phyloP scores from a whole-genome alignment of 2,329 filamentous ascomycete species.

The Scorias spongiosa region DNA sequence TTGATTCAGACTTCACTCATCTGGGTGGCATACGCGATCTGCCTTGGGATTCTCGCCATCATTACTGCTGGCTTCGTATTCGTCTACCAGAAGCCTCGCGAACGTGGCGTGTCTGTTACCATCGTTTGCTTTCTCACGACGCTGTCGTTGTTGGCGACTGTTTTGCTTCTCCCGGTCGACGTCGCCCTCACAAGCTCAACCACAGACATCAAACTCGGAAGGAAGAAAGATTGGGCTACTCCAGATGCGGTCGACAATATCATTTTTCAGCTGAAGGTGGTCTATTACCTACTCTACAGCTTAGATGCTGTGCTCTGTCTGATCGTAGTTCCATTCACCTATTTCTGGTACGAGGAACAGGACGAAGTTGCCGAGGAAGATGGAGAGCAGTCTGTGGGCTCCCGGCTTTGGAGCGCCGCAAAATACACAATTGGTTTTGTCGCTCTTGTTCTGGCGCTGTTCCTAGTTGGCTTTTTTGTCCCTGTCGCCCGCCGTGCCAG shows the following conservation, averaged over 20 bases:
- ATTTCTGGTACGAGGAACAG: constrained; percentile 97
- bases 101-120: constrained; percentile 70
- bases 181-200: constrained; percentile 90
- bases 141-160: constrained; percentile 75
- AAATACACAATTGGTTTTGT: constrained; percentile 87
- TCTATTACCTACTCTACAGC: constrained; percentile 89
- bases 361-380: constrained; percentile 78
- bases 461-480: constrained; percentile 87
- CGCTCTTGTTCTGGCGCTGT: constrained; percentile 62
- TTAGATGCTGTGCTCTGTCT: constrained; percentile 82
- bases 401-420: constrained; percentile 65
- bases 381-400: constrained; percentile 54
- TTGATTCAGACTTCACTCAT: constrained; percentile 80
- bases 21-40: constrained; percentile 84
- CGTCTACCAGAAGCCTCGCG: constrained; percentile 77
- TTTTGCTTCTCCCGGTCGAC: constrained; percentile 85
- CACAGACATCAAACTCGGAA: constrained; percentile 55
- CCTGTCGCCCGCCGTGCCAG: constrained; percentile 55
- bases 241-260: constrained; percentile 66
- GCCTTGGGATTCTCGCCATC: constrained; percentile 58
- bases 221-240: constrained; percentile 90
- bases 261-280: constrained; percentile 62
- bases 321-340: constrained; percentile 81
- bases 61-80: constrained; percentile 77
- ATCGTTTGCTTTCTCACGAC: constrained; percentile 75